A percentile compares a stretch with the other conserved stretches of the same genome.
These are phyloP conservation scores for Lentinula guzmanii DNA, from an alignment of 768 basidiomycete genomes.

Conservation along the genomic window DNA sequence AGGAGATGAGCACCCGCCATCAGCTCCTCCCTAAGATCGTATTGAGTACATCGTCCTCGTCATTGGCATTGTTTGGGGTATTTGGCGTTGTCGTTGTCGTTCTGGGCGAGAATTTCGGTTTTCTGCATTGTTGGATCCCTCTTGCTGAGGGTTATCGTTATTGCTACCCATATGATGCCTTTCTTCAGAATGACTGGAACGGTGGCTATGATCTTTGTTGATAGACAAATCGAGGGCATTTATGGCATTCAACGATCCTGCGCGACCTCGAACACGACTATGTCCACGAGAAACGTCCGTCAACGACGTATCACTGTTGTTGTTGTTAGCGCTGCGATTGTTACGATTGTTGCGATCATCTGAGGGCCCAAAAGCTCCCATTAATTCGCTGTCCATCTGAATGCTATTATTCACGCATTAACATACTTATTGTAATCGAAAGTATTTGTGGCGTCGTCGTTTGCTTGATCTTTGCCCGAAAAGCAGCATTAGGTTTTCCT, in stretches of 20 bases:
- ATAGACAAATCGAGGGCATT: background rate
- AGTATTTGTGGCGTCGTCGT: no score
- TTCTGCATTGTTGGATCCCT: slow-evolving; percentile 12
- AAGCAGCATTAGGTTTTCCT: no score
- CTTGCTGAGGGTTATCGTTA: slow-evolving; percentile 13
- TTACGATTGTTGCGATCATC: background rate
- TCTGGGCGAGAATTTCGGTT: slow-evolving; percentile 4
- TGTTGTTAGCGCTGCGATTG: background rate
- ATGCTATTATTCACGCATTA: no score
- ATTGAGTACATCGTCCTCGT: background rate
- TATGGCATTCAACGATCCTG: background rate
- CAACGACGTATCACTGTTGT: background rate
- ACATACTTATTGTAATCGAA: no score
- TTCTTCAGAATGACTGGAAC: background rate
- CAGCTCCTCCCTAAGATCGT: slow-evolving; percentile 22
- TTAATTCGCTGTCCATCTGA: slow-evolving; percentile 22
- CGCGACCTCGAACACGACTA: background rate
- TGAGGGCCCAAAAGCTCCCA: slow-evolving; percentile 32
- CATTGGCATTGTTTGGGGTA: background rate
- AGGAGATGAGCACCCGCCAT: slow-evolving; percentile 51
- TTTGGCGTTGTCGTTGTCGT: background rate
- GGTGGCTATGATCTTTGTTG: background rate
- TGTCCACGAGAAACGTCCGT: background rate
- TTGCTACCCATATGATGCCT: background rate
- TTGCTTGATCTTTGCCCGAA: no score